Evolutionary conservation across 108 stramenopile genomes (phyloP), one percentile per base, ranked within the genome.

Genomic region (Tribonema minus): DNA sequence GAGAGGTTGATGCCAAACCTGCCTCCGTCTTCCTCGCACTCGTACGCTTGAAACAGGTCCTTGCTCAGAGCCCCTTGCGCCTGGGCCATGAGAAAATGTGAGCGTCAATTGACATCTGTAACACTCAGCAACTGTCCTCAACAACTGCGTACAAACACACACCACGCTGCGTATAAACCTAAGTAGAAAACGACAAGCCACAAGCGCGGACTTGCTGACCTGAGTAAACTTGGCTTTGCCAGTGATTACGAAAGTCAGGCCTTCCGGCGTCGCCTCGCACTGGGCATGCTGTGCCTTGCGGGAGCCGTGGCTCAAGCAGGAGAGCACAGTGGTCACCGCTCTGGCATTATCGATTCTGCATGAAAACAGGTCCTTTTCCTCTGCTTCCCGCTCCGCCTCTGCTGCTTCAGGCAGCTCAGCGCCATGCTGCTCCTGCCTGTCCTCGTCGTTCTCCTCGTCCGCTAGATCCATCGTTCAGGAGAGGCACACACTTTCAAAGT

Each of bases 1-100:
- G 78, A 80, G 39, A 82, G 80, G 72, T 82, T 82, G 34, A 82
- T 77, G 28, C 75, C 79, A 37, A 82, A 82, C 72, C 72, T 80
- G 2, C 62, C 72, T 0, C 80, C 80, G 27, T 80, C 81, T 26
- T 15, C 61, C 27, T 62, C 72, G 61, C 79, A 82, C 64, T 80
- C 71, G 64, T 73, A 80, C 1, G 68, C 81, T 37, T 82, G 70
- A 30, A 80, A 80, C 40, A 84, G 76, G 30, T 36, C 70, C 25
- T 66, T 76, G 37, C 75, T 82, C 25, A 84, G 68, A 82, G 93
- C 28, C 89, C 94, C 81, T 89, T 92, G 75, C 65, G 73, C 68
- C 74, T 75, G 82, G 12, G n/a, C 9, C 61, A 62, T n/a, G 5
- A 62, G 9, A 5, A 30, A n/a, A 31, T 31, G 61, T n/a, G 3